These are phyloP conservation scores for Vaccinium myrtillus DNA, from an alignment of 148 eudicot species.

Conservation along the genomic window DNA sequence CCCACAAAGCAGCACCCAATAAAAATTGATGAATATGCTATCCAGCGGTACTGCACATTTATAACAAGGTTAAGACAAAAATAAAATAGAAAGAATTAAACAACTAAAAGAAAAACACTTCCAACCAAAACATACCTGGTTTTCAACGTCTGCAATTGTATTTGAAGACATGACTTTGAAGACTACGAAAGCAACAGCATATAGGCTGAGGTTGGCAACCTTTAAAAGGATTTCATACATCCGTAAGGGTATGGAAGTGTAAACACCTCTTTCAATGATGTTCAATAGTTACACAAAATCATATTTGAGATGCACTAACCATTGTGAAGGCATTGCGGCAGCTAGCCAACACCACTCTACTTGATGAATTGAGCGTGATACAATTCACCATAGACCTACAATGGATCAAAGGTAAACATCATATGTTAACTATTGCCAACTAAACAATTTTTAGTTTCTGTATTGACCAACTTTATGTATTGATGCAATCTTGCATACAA, in stretches of 20 bases:
- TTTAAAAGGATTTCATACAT: conserved; percentile 23
- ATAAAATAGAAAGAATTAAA: not conserved
- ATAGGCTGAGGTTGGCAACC: conserved; percentile 92
- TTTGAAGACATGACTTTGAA: conserved; percentile 51
- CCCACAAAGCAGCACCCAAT: conserved; percentile 85
- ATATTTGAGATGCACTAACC: conserved; percentile 38
- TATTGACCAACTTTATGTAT: no score
- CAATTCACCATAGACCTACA: conserved; percentile 99
- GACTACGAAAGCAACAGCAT: conserved; percentile 72
- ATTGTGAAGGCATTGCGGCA: conserved; percentile 97
- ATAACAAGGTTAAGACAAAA: conserved; percentile 17
- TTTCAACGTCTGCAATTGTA: conserved; percentile 54
- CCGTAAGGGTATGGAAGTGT: not conserved
- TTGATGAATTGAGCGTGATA: conserved; percentile 79
- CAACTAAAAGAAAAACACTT: not conserved
- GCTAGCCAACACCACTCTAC: conserved; percentile 88
- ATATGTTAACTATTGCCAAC: not conserved
- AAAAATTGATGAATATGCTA: conserved; percentile 73
- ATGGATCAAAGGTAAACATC: conserved; percentile 1
- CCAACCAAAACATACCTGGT: conserved; percentile 52
- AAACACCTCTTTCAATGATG: conserved; percentile 13
- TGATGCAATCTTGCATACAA: not conserved
- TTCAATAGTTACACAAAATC: not conserved
- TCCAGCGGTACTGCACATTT: conserved; percentile 83
- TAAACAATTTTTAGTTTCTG: not conserved